Percentiles rank a stretch among this genome's conserved stretches.
Evolutionary conservation across 2,329 filamentous ascomycete genomes (phyloP).

Genomic region (Aspergillus sclerotialis): DNA sequence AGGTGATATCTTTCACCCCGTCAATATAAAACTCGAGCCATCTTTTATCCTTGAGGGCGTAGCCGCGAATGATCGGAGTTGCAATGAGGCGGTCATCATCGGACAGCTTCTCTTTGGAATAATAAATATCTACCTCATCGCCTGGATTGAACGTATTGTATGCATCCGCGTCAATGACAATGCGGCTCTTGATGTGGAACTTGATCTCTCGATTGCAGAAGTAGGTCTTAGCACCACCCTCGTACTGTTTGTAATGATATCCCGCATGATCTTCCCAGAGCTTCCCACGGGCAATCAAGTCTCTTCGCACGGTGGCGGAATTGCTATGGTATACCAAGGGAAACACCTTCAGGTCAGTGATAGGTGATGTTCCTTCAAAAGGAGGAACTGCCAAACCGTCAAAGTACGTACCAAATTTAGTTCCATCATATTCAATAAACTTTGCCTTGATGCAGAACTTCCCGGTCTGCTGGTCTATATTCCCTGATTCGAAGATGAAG

Average conservation of each 20-base stretch:
- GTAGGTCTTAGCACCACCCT: constrained; percentile 34
- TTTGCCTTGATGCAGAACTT: constrained; percentile 5
- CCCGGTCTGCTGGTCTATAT: constrained; percentile 3
- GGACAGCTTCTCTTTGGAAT: constrained; percentile 20
- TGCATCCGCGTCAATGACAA: constrained; percentile 48
- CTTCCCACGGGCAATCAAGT: constrained; percentile 40
- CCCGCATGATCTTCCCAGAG: constrained; percentile 42
- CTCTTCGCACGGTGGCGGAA: constrained; percentile 28
- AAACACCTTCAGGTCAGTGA: constrained; percentile 35
- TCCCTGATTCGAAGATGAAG: constrained; percentile 4
- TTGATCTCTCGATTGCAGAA: constrained; percentile 18
- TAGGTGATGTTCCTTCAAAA: constrained; percentile 32
- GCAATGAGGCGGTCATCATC: constrained; percentile 39
- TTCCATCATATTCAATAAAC: constrained; percentile 16
- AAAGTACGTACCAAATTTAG: constrained; percentile 9
- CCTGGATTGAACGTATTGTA: constrained; percentile 43
- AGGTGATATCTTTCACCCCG: constrained; percentile 36
- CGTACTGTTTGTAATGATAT: constrained; percentile 45
- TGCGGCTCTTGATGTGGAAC: constrained; percentile 38
- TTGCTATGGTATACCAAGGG: constrained; percentile 41
- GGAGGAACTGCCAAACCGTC: constrained; percentile 3
- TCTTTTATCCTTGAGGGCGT: constrained; percentile 38
- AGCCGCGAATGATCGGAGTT: constrained; percentile 40
- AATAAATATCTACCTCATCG: constrained; percentile 18
- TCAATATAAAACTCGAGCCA: constrained; percentile 32